phyloP scores from a whole-genome alignment of 768 basidiomycete genomes.

The Coprinellus micaceus region DNA sequence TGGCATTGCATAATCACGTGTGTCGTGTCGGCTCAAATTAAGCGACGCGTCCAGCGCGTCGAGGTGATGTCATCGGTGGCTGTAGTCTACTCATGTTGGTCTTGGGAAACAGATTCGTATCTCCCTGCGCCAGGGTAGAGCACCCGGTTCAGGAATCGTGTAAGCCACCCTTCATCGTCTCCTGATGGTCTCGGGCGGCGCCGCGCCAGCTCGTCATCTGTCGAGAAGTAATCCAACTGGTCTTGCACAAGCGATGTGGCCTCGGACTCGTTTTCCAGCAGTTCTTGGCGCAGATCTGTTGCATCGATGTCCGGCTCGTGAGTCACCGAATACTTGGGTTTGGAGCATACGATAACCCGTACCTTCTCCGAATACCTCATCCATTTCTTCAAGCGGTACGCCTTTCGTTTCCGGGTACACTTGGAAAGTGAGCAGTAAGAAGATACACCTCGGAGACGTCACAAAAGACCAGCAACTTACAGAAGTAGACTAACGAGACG shows the following conservation, averaged over 20 bases:
- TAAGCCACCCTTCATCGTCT: not conserved
- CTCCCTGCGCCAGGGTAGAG: not conserved
- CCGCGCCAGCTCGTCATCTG: not conserved
- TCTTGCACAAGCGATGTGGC: constrained; percentile 36
- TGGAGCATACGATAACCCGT: constrained; percentile 8
- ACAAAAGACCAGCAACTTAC: constrained; percentile 43
- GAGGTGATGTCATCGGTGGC: not conserved
- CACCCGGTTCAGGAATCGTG: not conserved
- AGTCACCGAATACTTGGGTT: not conserved
- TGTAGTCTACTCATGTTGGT: not conserved
- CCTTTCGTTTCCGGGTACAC: constrained; percentile 88
- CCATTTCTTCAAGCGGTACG: constrained; percentile 87
- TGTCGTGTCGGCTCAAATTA: not conserved
- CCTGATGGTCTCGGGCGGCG: not conserved
- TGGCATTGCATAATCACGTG: constrained; percentile 3
- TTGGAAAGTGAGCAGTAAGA: constrained; percentile 23
- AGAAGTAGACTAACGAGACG: constrained; percentile 61
- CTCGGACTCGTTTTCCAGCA: constrained; percentile 61
- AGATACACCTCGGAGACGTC: not conserved
- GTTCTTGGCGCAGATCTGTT: constrained; percentile 52
- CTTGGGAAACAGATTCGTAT: not conserved
- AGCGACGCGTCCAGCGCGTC: not conserved
- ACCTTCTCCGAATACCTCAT: constrained; percentile 88
- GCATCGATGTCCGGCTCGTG: not conserved
- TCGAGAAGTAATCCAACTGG: not conserved